Conservation (phyloP, 202 grass and related monocot species). For the Musa balbisiana region DNA sequence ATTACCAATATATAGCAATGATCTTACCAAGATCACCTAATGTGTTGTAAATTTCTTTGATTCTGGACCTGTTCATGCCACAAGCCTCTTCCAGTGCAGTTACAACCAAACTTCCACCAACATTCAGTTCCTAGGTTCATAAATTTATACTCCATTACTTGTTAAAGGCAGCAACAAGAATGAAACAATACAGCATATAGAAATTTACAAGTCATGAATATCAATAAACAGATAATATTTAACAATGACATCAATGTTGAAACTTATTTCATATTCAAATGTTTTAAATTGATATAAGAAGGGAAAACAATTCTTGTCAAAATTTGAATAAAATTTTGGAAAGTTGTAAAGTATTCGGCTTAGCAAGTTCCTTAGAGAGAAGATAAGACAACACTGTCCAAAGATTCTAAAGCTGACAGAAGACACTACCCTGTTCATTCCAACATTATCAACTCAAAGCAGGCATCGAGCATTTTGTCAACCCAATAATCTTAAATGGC, state of each 20-base stretch:
- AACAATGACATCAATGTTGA: neutral
- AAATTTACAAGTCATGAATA: neutral
- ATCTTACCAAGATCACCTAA: conserved; percentile 77
- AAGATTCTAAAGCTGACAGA: too few species aligned
- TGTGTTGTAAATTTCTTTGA: conserved; percentile 88
- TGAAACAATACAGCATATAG: neutral
- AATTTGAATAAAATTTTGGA: too few species aligned
- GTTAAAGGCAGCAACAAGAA: neutral
- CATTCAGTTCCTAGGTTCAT: conserved; percentile 95
- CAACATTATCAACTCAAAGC: too few species aligned
- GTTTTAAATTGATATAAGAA: too few species aligned
- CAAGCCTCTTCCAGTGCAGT: conserved; percentile 67
- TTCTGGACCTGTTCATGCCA: conserved; percentile 72
- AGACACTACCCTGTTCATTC: too few species aligned
- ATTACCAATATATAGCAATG: neutral
- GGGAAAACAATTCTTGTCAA: too few species aligned
- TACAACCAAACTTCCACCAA: conserved; percentile 76
- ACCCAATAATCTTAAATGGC: too few species aligned
- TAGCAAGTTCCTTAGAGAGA: too few species aligned
- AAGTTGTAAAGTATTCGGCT: too few species aligned
- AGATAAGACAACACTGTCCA: too few species aligned
- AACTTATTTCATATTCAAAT: too few species aligned
- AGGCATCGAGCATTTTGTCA: too few species aligned
- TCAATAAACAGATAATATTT: neutral
- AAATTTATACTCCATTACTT: conserved; percentile 15